These are phyloP conservation scores for Poronia punctata DNA, from an alignment of 495 filamentous ascomycete species.

Conservation along the genomic window DNA sequence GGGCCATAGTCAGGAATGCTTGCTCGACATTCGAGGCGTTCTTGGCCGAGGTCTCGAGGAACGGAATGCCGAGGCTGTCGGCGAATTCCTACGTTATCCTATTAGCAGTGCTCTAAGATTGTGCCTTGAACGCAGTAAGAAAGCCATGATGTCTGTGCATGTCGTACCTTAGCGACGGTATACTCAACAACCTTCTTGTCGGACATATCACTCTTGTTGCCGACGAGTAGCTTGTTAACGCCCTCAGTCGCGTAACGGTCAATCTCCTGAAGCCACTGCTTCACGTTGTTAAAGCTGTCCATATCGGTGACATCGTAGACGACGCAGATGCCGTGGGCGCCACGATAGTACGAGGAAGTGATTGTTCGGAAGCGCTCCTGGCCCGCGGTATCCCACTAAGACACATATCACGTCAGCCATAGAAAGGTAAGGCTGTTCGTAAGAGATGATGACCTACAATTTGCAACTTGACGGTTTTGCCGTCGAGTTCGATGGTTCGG, in stretches of 20 bases:
- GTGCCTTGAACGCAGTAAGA: conserved; percentile 9
- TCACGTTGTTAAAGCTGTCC: conserved; percentile 99
- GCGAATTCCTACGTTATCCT: conserved; percentile 73
- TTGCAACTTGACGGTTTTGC: conserved; percentile 98
- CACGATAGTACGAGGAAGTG: conserved; percentile 98
- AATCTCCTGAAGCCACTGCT: conserved; percentile 99
- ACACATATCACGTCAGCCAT: conserved; percentile 7
- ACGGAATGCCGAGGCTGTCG: conserved; percentile 96
- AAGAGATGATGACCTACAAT: conserved; percentile 59
- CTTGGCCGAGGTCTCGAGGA: conserved; percentile 99
- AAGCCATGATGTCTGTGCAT: neutral
- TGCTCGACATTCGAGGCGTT: conserved; percentile 99
- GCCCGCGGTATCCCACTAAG: conserved; percentile 95
- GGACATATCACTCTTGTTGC: conserved; percentile 99
- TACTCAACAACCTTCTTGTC: conserved; percentile 99
- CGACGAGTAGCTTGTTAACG: conserved; percentile 97
- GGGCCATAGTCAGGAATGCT: conserved; percentile 98
- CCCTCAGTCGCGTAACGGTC: conserved; percentile 98
- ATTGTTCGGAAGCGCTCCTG: conserved; percentile 99
- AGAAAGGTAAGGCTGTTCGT: conserved; percentile 1
- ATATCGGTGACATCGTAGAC: conserved; percentile 99
- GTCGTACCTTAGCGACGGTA: conserved; percentile 90
- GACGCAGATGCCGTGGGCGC: conserved; percentile 96
- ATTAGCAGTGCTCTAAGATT: conserved; percentile 10
- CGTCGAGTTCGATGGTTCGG: conserved; percentile 96